These are phyloP conservation scores for Blastobotrys apis DNA, from an alignment of 1,139 yeast genomes.

Conservation along the genomic window DNA sequence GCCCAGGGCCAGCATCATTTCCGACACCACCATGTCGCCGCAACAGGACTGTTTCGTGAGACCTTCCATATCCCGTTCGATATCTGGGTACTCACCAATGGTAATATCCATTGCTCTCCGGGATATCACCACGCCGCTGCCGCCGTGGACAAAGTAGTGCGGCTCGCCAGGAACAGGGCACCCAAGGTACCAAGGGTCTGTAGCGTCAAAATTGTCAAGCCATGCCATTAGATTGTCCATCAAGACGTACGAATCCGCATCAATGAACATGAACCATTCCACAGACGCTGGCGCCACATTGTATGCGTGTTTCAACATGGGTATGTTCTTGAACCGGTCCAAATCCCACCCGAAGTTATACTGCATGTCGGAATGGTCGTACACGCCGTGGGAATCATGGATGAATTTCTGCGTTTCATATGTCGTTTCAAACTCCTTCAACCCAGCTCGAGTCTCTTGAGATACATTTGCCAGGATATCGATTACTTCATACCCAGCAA, in stretches of 20 bases:
- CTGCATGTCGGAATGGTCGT: slow-evolving; percentile 26
- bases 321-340: slow-evolving; percentile 36
- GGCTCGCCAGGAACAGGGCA: slow-evolving; percentile 30
- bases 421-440: slow-evolving; percentile 14
- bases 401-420: slow-evolving; percentile 27
- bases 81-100: slow-evolving; percentile 28
- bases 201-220: slow-evolving; percentile 24
- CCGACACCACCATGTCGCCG: slow-evolving; percentile 38
- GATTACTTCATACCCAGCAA: slow-evolving; percentile 35
- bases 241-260: slow-evolving; percentile 34
- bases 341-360: slow-evolving; percentile 38
- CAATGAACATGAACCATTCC: slow-evolving; percentile 37
- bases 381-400: slow-evolving; percentile 25
- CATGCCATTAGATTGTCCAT: slow-evolving; percentile 26
- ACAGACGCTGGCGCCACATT: slow-evolving; percentile 23
- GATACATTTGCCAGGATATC: slow-evolving; percentile 33
- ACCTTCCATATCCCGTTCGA: slow-evolving; percentile 26
- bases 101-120: slow-evolving; percentile 30
- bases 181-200: slow-evolving; percentile 33
- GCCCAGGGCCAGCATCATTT: slow-evolving; percentile 19
- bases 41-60: slow-evolving; percentile 30
- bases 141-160: slow-evolving; percentile 36
- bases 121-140: slow-evolving; percentile 36
- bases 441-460: slow-evolving; percentile 10
- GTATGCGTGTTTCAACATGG: slow-evolving; percentile 37